Evolutionary conservation across 495 filamentous ascomycete species (phyloP), one percentile per base, ranked within the genome.

Genomic region (Pyrenula aspistea): DNA sequence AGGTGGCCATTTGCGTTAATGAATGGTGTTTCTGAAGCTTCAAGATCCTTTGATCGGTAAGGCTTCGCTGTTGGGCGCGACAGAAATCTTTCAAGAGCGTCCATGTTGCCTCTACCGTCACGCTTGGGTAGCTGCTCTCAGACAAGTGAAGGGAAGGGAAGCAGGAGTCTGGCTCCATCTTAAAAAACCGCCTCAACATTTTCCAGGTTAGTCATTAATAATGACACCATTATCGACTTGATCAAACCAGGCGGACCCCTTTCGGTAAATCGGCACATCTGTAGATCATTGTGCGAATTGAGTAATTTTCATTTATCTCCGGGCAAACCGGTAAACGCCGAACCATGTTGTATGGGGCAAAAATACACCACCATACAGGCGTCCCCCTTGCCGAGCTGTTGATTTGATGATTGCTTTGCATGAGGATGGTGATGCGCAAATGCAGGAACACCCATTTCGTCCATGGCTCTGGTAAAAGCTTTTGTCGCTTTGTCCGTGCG

Each of bases 1-100:
- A 73, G 60, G 42, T 68, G 64, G 20, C 74, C 74, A 50, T 73
- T 24, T 23, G 61, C 56, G 52, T 77, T 71, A 0, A 74, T 57
- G 59, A 60, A 67, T 0, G 69, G 69, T 0, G 55, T 56, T 24
- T 65, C 59, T 42, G 56, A 56, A 24, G 55, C 48, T 52, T 62
- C 55, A 53, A 73, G 52, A 24, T 58, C 48, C 1, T 50, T 31
- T 22, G 64, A 65, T 15, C 68, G 60, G 57, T 68, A 71, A 12
- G 70, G 68, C 56, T 73, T 73, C 10, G 68, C 67, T 19, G 65
- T 65, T 22, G 70, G 61, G 25, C 59, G 56, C 19, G 70, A 72
- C 15, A 72, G 57, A 48, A 69, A 58, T 3, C 68, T 65, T 22
- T 57, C 57, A 23, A 72, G 56, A 12, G 56, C 51, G 54, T 63